Evolutionary conservation across 257 asterid genomes (phyloP), one percentile per base, ranked within the genome.

Genomic region (Leonotis leonurus): DNA sequence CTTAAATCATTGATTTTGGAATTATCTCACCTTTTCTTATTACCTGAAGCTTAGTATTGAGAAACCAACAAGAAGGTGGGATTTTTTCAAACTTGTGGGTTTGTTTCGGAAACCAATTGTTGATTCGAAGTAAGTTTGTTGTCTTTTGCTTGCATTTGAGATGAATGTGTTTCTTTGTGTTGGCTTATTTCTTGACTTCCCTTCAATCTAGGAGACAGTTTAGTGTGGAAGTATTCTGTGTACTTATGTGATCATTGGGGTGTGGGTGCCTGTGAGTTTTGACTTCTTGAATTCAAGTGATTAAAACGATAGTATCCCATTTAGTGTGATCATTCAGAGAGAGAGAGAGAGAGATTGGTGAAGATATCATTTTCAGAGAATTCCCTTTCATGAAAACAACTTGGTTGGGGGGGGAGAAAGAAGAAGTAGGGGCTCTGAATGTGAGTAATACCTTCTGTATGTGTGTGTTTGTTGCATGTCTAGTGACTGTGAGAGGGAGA

Each of bases 401-500:
- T 67, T 70, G 77, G 74, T 22, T 51, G 72, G 75, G 60, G 73
- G 73, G 7, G 63, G 73, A 71, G 7, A 50, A 60, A 70, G 60
- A 65, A 73, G 69, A 67, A 68, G 63, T 71, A 68, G 56, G 73
- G 75, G 74, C 65, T 64, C 5, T 70, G 59, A 72, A 63, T 72
- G 83, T 73, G 79, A 69, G 81, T 73, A 11, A 60, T 62, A 55
- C 71, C 63, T 72, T 20, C 67, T 46, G 17, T 44, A 50, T 75
- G 65, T 67, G 67, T 22, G 44, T 69, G 59, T 67, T 62, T 70
- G 22, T 70, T 67, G 55, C 57, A 66, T 65, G 73, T 70, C 84
- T 74, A 81, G 83, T 87, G 96, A 83, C 80, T 76, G 65, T 69
- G 86, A 79, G 83, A 78, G 65, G 70, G 86, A 79, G 83, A 64